Percentiles rank a stretch among this genome's conserved stretches.
These are phyloP conservation scores for Silene latifolia DNA, from an alignment of 148 eudicot species.

Conservation along the genomic window DNA sequence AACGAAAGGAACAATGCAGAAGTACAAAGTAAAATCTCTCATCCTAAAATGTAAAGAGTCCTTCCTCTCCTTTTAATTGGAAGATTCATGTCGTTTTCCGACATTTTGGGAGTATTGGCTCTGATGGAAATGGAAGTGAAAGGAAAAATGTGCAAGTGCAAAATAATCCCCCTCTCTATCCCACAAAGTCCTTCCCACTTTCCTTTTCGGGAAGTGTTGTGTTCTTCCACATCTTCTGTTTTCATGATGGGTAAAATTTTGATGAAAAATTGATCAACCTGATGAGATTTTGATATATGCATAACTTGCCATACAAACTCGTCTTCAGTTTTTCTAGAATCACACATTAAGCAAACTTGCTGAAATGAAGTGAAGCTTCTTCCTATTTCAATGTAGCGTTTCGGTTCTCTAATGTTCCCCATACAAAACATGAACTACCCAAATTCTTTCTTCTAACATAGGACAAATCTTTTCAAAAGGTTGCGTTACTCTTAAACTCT, in stretches of 20 bases:
- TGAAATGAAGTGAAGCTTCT: neutral
- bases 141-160: no score
- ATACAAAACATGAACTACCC: neutral
- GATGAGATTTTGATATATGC: no score
- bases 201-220: neutral
- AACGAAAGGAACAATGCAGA: no score
- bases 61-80: neutral
- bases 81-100: no score
- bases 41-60: neutral
- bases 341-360: no score
- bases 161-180: no score
- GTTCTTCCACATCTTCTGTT: neutral
- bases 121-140: no score
- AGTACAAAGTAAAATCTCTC: neutral
- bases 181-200: neutral
- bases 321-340: no score
- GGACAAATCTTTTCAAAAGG: neutral
- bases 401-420: slow-evolving; percentile 1
- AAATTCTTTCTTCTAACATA: neutral
- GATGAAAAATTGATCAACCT: no score
- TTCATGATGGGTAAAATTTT: no score
- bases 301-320: no score
- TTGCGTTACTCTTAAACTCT: neutral
- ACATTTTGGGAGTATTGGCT: no score
- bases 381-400: neutral